Conservation (phyloP, 176 grass and related monocot species). For the Otatea glauca region DNA sequence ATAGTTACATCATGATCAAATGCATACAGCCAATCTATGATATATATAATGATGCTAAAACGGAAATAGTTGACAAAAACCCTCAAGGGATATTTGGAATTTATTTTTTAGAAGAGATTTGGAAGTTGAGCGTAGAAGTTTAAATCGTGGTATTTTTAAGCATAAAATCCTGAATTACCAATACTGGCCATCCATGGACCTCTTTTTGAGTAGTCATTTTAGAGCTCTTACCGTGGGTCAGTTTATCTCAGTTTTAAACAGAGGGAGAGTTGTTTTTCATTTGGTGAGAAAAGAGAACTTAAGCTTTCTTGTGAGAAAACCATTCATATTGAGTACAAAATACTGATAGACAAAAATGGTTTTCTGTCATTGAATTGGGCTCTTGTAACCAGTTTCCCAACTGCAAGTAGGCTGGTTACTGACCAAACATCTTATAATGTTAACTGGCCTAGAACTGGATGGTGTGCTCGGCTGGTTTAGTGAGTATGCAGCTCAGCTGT, state of each 20-base stretch:
- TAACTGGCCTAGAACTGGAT: neutral
- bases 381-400: neutral
- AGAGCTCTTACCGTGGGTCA: neutral
- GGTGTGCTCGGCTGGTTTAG: neutral
- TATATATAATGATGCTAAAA: neutral
- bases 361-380: neutral
- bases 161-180: neutral
- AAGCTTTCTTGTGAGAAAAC: neutral
- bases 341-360: neutral
- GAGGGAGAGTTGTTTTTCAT: neutral
- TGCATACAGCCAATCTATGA: neutral
- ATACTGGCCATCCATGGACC: neutral
- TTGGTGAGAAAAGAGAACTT: neutral
- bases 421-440: neutral
- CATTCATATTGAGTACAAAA: neutral
- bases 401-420: neutral
- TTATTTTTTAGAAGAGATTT: neutral
- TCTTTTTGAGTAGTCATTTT: neutral
- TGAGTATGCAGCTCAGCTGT: neutral
- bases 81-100: neutral
- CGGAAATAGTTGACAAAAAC: neutral
- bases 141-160: neutral
- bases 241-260: neutral
- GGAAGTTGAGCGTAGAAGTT: neutral
- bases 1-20: constrained; percentile 23